Conservation (phyloP, 2,329 filamentous ascomycete species). For the Raffaelea deltoideospora region DNA sequence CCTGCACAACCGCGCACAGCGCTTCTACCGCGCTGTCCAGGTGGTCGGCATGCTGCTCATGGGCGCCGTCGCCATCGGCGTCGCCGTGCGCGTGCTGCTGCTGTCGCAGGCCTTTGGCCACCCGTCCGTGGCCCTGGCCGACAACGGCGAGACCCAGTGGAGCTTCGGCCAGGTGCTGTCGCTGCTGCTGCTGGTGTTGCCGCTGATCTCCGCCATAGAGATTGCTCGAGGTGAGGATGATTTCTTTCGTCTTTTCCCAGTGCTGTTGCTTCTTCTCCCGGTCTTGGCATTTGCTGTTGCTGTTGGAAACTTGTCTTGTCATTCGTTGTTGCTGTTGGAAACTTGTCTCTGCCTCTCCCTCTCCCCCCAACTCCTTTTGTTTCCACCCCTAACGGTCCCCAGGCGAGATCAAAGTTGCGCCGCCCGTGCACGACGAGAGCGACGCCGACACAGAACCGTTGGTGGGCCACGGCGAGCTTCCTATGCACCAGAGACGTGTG, state of each 20-base stretch:
- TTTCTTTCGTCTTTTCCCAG: not conserved
- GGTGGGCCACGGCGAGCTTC: constrained; percentile 15
- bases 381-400: constrained; percentile 15
- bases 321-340: not conserved
- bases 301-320: not conserved
- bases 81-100: constrained; percentile 39
- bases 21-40: constrained; percentile 39
- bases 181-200: constrained; percentile 42
- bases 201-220: constrained; percentile 43
- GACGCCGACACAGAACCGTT: constrained; percentile 14
- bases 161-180: constrained; percentile 49
- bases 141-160: constrained; percentile 40
- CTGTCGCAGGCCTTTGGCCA: constrained; percentile 45
- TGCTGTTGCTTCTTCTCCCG: not conserved
- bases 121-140: constrained; percentile 33
- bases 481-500: not conserved
- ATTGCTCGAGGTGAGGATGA: constrained; percentile 21
- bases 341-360: no score
- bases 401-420: constrained; percentile 29
- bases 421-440: constrained; percentile 23
- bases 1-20: constrained; percentile 38
- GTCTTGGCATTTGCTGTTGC: not conserved
- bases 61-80: constrained; percentile 40
- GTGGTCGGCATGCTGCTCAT: constrained; percentile 38
- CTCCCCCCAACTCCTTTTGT: no score